phyloP scores from a whole-genome alignment of 1,139 yeast species.

The Keqinozyma sinolaborantium region DNA sequence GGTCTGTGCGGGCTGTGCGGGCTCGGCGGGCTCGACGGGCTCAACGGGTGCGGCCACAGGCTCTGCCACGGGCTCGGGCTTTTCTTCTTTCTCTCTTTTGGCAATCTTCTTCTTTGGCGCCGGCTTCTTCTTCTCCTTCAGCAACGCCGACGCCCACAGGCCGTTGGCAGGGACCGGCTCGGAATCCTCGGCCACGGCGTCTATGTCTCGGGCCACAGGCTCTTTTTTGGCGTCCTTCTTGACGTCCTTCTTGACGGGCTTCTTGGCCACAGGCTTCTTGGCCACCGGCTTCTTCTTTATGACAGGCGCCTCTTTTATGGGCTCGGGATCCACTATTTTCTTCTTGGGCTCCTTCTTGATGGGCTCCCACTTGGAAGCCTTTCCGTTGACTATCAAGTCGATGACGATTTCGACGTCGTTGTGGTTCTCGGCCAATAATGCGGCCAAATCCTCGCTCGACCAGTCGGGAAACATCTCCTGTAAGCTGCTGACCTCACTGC shows the following conservation, averaged over 20 bases:
- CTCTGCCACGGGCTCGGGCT: slow-evolving; percentile 9
- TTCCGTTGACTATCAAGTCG: slow-evolving; percentile 84
- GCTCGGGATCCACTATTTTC: slow-evolving; percentile 6
- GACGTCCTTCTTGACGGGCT: slow-evolving; percentile 1
- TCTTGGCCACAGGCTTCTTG: slow-evolving; percentile 3
- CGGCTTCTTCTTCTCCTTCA: slow-evolving; percentile 29
- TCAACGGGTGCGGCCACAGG: slow-evolving; percentile 6
- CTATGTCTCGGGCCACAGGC: slow-evolving; percentile 7
- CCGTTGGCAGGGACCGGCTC: slow-evolving; percentile 12
- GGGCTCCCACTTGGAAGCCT: slow-evolving; percentile 59
- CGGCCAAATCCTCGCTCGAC: slow-evolving; percentile 79
- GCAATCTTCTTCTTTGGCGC: slow-evolving; percentile 9
- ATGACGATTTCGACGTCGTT: slow-evolving; percentile 77
- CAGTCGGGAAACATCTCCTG: slow-evolving; percentile 92
- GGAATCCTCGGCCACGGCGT: slow-evolving; percentile 13
- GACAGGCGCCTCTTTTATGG: slow-evolving; percentile 13
- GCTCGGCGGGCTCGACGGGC: slow-evolving; percentile 11
- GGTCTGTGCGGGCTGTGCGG: slow-evolving; percentile 15
- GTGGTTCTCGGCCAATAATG: slow-evolving; percentile 68
- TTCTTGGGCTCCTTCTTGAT: slow-evolving; percentile 48
- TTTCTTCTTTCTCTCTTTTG: slow-evolving; percentile 7
- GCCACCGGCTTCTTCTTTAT: slow-evolving; percentile 18
- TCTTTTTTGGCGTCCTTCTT: slow-evolving; percentile 4
- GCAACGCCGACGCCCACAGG: slow-evolving; percentile 53
- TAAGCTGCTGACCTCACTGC: slow-evolving; percentile 51